Conservation (phyloP, 2,329 filamentous ascomycete genomes). For the Curvularia verruculosa region DNA sequence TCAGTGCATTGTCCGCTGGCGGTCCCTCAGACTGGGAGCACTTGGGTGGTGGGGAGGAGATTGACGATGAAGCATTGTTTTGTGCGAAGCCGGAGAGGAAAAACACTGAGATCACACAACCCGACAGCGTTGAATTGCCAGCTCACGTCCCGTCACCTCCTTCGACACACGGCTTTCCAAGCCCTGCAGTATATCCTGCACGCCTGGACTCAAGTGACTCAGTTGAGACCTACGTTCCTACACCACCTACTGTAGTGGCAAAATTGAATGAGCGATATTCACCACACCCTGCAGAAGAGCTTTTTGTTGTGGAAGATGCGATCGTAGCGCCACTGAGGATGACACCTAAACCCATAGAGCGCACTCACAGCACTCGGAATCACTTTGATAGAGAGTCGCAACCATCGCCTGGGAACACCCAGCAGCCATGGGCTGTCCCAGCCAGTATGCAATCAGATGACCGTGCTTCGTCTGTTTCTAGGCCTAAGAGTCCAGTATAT, state of each 20-base stretch:
- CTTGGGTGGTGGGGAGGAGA: constrained; percentile 40
- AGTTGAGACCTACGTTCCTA: constrained; percentile 40
- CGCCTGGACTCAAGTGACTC: constrained; percentile 17
- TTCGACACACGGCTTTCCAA: constrained; percentile 40
- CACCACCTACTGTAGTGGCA: constrained; percentile 34
- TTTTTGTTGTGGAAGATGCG: constrained; percentile 31
- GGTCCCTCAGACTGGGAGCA: constrained; percentile 50
- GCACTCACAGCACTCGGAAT: constrained; percentile 22
- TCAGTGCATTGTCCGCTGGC: constrained; percentile 43
- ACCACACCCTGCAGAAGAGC: constrained; percentile 26
- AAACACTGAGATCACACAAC: constrained; percentile 21
- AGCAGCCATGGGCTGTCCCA: background rate
- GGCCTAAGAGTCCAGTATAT: constrained; percentile 11
- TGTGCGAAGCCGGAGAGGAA: constrained; percentile 32
- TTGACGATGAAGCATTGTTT: constrained; percentile 46
- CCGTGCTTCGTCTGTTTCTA: background rate
- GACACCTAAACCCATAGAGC: constrained; percentile 26
- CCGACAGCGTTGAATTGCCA: constrained; percentile 41
- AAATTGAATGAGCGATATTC: constrained; percentile 23
- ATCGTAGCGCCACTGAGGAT: constrained; percentile 24
- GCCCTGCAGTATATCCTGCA: constrained; percentile 35
- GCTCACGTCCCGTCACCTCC: constrained; percentile 33
- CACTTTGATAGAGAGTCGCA: constrained; percentile 26
- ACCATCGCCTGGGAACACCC: background rate
- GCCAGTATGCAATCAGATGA: constrained; percentile 7